Conservation (phyloP, 225 moss, liverwort and hornwort genomes). For the Sphagnum contortum region DNA sequence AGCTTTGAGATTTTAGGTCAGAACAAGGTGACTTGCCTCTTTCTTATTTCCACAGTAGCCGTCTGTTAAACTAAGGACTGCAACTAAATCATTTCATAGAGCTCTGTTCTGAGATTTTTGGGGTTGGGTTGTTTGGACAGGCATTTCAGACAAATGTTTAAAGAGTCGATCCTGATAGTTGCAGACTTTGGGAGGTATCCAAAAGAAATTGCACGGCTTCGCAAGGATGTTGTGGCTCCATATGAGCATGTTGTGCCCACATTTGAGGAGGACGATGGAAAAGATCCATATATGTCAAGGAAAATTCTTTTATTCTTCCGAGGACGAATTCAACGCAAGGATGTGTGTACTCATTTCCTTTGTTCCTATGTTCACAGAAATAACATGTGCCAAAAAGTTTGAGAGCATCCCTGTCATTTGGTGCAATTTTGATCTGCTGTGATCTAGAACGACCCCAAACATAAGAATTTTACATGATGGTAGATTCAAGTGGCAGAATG, state of each 20-base stretch:
- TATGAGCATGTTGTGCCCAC: constrained; percentile 63
- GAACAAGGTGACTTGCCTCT: no score
- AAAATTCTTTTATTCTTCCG: constrained; percentile 61
- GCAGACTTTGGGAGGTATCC: constrained; percentile 67
- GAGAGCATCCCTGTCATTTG: background rate
- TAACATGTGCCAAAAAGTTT: background rate
- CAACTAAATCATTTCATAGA: no score
- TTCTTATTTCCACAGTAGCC: no score
- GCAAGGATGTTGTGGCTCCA: constrained; percentile 84
- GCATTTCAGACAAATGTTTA: constrained; percentile 38
- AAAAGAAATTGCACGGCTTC: constrained; percentile 39
- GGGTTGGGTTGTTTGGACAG: constrained; percentile 9
- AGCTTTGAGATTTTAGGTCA: no score
- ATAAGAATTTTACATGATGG: no score
- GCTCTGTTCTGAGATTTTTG: no score
- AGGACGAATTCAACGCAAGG: constrained; percentile 68
- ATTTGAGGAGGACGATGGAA: constrained; percentile 30
- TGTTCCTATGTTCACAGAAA: background rate
- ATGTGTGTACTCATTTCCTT: constrained; percentile 27
- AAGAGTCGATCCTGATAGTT: constrained; percentile 68
- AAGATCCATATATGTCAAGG: constrained; percentile 49
- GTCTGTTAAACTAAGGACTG: no score
- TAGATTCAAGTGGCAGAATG: no score
- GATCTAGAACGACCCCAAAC: no score
- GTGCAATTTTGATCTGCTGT: background rate